A percentile compares a stretch with the other conserved stretches of the same genome.
These are phyloP conservation scores for Colletotrichum tropicale DNA, from an alignment of 2,329 filamentous ascomycete species.

Conservation along the genomic window DNA sequence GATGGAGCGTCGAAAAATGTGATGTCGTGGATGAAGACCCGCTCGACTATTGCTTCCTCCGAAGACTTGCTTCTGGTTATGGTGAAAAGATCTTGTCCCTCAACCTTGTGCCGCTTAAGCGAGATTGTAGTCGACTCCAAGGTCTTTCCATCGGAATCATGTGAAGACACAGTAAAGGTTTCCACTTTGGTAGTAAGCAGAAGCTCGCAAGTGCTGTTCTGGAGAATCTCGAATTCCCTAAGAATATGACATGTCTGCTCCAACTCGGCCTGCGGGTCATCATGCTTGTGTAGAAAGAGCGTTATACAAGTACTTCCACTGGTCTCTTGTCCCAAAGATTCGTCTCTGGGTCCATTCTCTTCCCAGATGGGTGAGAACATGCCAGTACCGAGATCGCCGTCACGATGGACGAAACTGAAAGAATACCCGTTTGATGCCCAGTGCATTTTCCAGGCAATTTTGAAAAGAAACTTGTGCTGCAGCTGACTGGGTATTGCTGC, in stretches of 20 bases:
- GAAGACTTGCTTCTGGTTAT: neutral
- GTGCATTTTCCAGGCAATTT: slow-evolving; percentile 45
- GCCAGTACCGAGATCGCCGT: slow-evolving; percentile 49
- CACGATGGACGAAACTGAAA: slow-evolving; percentile 45
- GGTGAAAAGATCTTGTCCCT: neutral
- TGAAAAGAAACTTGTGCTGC: slow-evolving; percentile 58
- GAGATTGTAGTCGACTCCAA: neutral
- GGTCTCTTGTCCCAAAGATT: neutral
- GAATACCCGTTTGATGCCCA: slow-evolving; percentile 47
- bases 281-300: slow-evolving; percentile 35
- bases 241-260: slow-evolving; percentile 28
- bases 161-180: neutral
- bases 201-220: slow-evolving; percentile 35
- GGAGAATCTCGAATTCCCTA: slow-evolving; percentile 39
- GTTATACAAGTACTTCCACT: slow-evolving; percentile 34
- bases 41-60: neutral
- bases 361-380: slow-evolving; percentile 54
- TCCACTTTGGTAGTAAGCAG: slow-evolving; percentile 38
- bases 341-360: slow-evolving; percentile 30
- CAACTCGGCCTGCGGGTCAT: slow-evolving; percentile 17
- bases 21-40: neutral
- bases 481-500: slow-evolving; percentile 38
- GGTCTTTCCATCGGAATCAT: neutral
- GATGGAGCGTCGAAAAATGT: neutral
- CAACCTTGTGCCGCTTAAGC: neutral